Conservation (phyloP, 768 basidiomycete species). For the Boletus vinaceobasis region DNA sequence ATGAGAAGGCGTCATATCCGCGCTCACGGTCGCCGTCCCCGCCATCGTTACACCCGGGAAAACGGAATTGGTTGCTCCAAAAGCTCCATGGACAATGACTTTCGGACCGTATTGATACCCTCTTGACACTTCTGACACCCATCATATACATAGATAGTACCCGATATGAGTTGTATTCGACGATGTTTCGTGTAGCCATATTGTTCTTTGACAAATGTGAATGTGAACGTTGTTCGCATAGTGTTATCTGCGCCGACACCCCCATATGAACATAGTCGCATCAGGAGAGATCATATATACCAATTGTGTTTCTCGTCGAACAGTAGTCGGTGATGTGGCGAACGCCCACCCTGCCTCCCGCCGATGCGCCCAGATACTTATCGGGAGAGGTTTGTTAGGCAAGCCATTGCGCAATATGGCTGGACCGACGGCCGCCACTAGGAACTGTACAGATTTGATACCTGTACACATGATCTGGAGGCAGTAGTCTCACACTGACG, state of each 20-base stretch:
- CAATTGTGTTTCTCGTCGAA: too few species aligned
- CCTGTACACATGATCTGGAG: background rate
- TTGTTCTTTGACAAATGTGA: background rate
- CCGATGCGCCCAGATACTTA: background rate
- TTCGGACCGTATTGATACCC: background rate
- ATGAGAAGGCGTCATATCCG: slow-evolving; percentile 13
- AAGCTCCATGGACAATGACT: slow-evolving; percentile 3
- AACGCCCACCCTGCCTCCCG: too few species aligned
- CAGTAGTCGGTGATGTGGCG: too few species aligned
- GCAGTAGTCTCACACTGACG: too few species aligned
- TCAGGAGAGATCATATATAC: too few species aligned
- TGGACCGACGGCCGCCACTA: background rate
- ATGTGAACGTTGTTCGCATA: too few species aligned
- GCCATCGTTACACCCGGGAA: background rate
- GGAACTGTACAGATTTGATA: background rate
- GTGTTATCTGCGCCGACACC: too few species aligned
- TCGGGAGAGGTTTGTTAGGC: background rate
- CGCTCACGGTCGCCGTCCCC: background rate
- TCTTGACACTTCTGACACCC: background rate
- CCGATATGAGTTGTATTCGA: background rate
- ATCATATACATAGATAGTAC: background rate
- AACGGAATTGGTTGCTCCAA: slow-evolving; percentile 17
- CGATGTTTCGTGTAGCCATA: slow-evolving; percentile 1
- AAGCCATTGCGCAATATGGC: background rate
- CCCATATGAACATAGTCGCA: too few species aligned